Evolutionary conservation across 163 green algal genomes (phyloP), one percentile per base, ranked within the genome.

Genomic region (Chlorella variabilis): DNA sequence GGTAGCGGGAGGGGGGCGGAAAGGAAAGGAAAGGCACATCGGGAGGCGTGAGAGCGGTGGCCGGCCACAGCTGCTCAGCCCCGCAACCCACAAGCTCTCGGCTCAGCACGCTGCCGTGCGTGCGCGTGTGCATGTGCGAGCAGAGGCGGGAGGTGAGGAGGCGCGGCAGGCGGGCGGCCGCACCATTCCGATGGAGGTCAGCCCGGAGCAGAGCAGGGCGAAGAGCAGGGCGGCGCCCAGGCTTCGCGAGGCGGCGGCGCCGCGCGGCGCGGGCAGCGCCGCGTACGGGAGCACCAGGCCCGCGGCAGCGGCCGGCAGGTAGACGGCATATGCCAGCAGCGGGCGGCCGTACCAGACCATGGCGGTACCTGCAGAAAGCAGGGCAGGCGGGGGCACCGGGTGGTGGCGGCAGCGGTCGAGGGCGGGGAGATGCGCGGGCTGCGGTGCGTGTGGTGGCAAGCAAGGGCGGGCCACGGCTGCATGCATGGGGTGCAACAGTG

Each of bases 321-420:
- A 91, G 34, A 92, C 86, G 25, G 71, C 2, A 42, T 77, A 85
- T 0, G 81, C 83, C 18, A 81, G 18, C 9, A 25, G 23, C 20
- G 71, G 73, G 29, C 81, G 69, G 25, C 87, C 83, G 65, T 89
- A 94, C 89, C 87, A 93, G 0, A 75, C 71, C 42, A 92, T 83
- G 1, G 85, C 85, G 7, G 70, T 56, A 20, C 81, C 83, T 87
- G 75, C 49, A 66, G 41, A 29, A 65, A 62, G 21, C 65, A 41
- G 11, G 34, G 11, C 65, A 48, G 54, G 45, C 15, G 45, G n/a
- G n/a, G n/a, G n/a, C n/a, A 54, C 45, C 11, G 45, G 45, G 15
- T 11, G 45, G 45, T 15, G 45, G 45, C 11, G 45, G 45, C 11
- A 54, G 45, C 11, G 45, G 45, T 63, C 23, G 18, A 63, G 15